phyloP scores from a whole-genome alignment of 768 basidiomycete genomes.

The Glaciozyma antarctica region DNA sequence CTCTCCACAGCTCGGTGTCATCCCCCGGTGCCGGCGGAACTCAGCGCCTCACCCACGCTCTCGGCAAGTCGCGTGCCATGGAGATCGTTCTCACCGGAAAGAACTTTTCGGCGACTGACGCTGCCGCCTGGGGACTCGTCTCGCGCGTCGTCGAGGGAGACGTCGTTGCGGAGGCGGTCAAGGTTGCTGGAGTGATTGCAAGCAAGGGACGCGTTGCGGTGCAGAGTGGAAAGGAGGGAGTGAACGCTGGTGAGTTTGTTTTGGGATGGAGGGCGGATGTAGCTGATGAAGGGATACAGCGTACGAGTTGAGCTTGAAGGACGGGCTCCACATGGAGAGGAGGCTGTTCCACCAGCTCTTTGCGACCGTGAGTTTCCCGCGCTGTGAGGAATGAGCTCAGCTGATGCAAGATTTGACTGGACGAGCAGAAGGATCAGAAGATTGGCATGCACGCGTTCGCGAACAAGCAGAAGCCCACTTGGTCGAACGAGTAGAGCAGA shows the following conservation, averaged over 20 bases:
- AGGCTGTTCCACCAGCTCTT: conserved; percentile 84
- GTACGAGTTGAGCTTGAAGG: conserved; percentile 65
- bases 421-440: conserved; percentile 35
- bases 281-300: conserved; percentile 43
- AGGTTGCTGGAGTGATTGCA: conserved; percentile 66
- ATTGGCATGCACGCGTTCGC: conserved; percentile 84
- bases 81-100: conserved; percentile 85
- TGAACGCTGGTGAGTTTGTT: conserved; percentile 61
- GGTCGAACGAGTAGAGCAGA: conserved; percentile 50
- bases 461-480: conserved; percentile 81
- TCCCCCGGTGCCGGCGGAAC: conserved; percentile 92
- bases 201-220: conserved; percentile 73
- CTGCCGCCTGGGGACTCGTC: conserved; percentile 77
- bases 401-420: not conserved
- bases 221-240: conserved; percentile 81
- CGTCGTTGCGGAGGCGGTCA: conserved; percentile 78
- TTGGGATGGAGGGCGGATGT: not conserved
- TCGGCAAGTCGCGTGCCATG: conserved; percentile 92
- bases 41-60: conserved; percentile 70
- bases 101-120: conserved; percentile 67
- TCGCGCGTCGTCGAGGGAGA: conserved; percentile 68
- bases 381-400: not conserved
- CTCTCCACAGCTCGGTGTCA: conserved; percentile 56
- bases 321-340: conserved; percentile 79
- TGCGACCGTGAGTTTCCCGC: conserved; percentile 50